Evolutionary conservation across 768 basidiomycete species (phyloP), one percentile per base, ranked within the genome.

Genomic region (Floccularia luteovirens): DNA sequence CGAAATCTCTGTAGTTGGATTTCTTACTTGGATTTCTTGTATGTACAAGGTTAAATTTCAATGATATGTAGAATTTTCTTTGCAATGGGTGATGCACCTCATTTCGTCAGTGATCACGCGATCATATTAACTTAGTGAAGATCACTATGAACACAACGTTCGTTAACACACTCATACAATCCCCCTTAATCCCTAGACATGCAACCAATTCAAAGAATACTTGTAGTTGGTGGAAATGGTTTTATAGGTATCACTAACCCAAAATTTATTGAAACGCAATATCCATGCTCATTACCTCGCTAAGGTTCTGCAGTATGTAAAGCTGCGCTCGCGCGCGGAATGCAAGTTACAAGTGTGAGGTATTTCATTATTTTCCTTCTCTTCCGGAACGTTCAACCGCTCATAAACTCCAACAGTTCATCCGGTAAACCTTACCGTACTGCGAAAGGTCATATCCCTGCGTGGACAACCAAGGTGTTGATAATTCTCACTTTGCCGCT

Each of bases 221-320:
- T 97, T n/a, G 90, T 99, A 30, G 76, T 98, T 1, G 96, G 96
- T n/a, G 96, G 96, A 32, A 96, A 96, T 65, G 96, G 96, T 4
- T 98, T 96, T 67, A 79, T 99, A 53, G 94, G 93, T 87, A 48
- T 19, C 43, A 38, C 21, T 21, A 36, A 35, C 31, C 38, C 25
- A 33, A 41, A 33, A 23, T 34, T 36, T 33, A 43, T 13, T 32
- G 33, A 24, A 37, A 44, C 37, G 25, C 37, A 25, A 38, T 40
- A 42, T 23, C 21, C 24, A 19, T 43, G n/a, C 41, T 44, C 25
- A 47, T 30, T 35, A 24, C 13, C 19, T 24, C 42, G 17, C 22
- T 31, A 60, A 96, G 93, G 96, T 38, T 97, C 96, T 20, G 86
- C 92, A 3, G 77, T 99, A 22, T 97, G 93, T 62, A 84, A 75